Base-by-base conservation (phyloP, 2,329 filamentous ascomycete species). In the Neofusicoccum cordaticola region DNA sequence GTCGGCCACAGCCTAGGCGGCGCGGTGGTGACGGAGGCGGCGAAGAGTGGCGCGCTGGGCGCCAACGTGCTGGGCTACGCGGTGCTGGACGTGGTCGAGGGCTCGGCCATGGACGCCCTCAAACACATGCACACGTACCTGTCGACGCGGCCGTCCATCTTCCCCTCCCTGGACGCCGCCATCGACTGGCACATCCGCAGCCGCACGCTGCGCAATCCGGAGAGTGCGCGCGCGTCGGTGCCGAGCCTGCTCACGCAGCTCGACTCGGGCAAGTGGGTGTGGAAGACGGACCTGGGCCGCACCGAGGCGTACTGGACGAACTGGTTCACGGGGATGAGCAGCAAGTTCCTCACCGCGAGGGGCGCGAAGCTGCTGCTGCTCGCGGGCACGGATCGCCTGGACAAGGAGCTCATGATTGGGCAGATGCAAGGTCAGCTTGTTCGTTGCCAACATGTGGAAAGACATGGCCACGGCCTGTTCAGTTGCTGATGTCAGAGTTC, bases 111-210 rank as follows among this genome's bases (percentile, higher is more conserved):
- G 77, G 95, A 98, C 75, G 94, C 95, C 2, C 83, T 99, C 62
- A 88, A 93, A 76, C 93, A 90, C 77, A 99, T 99, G 95, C 90
- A 95, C 69, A 90, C 89, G 2, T 97, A 97, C 76, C 84, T 99
- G 19, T 88, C 90, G 1, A 93, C 89, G 4, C 85, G 95, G 22
- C 95, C 95, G 0, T 81, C 83, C 8, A 86, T 88, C 1, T 99
- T 99, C 72, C 82, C 87, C n/a, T 90, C 87, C 12, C 70, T 97
- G 17, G 84, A 90, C 68, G 86, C 90, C 3, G 94, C 90, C 6
- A 92, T 99, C 69, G 92, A 96, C 71, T 99, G 95, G 95, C 95
- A 99, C 75, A 87, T 93, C 27, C 88, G 93, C 47, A 93, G 92
- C 11, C 86, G 95, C 51, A 97, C 94, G 12, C 85, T 99, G 68